Conservation (phyloP, 2,329 filamentous ascomycete species). For the Fusarium phyllophilum region DNA sequence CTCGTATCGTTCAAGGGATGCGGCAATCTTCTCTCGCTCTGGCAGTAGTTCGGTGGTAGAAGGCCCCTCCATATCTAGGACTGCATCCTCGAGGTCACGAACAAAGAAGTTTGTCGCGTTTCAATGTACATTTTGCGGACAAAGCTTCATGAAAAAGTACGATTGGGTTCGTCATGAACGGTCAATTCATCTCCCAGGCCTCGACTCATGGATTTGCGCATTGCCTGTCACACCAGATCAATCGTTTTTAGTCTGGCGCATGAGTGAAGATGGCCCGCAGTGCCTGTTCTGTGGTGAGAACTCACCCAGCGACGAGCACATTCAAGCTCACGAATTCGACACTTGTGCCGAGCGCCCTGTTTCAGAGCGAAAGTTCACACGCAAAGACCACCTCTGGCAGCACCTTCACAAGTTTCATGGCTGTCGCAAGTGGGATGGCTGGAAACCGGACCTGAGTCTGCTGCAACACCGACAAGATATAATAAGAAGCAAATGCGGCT, state of each 20-base stretch:
- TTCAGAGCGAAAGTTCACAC: conserved; percentile 55
- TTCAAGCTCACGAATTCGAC: conserved; percentile 54
- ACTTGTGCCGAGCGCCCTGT: conserved; percentile 60
- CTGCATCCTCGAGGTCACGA: conserved; percentile 21
- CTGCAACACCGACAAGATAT: conserved; percentile 46
- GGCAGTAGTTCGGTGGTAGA: conserved; percentile 37
- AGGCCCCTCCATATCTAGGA: conserved; percentile 18
- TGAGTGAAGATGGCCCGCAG: conserved; percentile 55
- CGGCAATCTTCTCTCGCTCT: conserved; percentile 31
- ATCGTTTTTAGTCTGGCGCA: conserved; percentile 59
- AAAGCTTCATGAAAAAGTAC: conserved; percentile 53
- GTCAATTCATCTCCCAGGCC: conserved; percentile 58
- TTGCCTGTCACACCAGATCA: conserved; percentile 48
- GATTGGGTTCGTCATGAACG: conserved; percentile 61
- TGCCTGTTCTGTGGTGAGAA: conserved; percentile 53
- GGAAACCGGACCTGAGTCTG: conserved; percentile 55
- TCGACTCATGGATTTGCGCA: conserved; percentile 61
- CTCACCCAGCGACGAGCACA: conserved; percentile 49
- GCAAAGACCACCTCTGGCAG: conserved; percentile 57
- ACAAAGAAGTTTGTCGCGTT: conserved; percentile 42
- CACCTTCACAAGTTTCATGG: conserved; percentile 56
- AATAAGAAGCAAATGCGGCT: conserved; percentile 45
- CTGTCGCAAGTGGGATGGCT: conserved; percentile 59
- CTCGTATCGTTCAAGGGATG: conserved; percentile 33
- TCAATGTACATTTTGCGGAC: conserved; percentile 52